Percentiles rank a stretch among this genome's conserved stretches.
phyloP scores from a whole-genome alignment of 176 grass and related monocot genomes.

The Puccinellia tenuiflora region DNA sequence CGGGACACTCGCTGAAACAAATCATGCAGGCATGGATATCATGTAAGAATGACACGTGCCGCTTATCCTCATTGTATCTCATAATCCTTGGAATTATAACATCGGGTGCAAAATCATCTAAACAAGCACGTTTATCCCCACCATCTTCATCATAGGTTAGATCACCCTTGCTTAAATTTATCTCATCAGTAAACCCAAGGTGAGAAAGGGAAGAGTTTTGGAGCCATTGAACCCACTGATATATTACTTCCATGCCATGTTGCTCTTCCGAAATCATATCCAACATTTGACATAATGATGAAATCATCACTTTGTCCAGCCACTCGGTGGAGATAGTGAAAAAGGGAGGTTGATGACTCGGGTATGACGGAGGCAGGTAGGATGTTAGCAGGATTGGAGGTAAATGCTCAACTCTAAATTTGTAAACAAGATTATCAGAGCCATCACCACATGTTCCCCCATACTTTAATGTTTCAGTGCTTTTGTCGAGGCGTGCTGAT shows the following conservation, averaged over 20 bases:
- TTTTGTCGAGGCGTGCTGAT: slow-evolving; percentile 28
- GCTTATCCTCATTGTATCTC: slow-evolving; percentile 41
- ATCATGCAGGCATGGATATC: slow-evolving; percentile 58
- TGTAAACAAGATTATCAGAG: slow-evolving; percentile 43
- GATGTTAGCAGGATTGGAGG: slow-evolving; percentile 50
- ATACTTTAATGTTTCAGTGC: slow-evolving; percentile 26
- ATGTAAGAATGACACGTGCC: slow-evolving; percentile 49
- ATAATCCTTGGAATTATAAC: slow-evolving; percentile 54
- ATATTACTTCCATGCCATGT: slow-evolving; percentile 44
- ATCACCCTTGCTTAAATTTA: slow-evolving; percentile 38
- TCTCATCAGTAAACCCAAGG: slow-evolving; percentile 46
- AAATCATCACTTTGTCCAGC: slow-evolving; percentile 37
- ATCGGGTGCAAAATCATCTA: slow-evolving; percentile 29
- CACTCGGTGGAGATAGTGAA: slow-evolving; percentile 49
- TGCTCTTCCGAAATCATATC: slow-evolving; percentile 52
- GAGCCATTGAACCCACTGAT: slow-evolving; percentile 58
- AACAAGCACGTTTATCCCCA: slow-evolving; percentile 36
- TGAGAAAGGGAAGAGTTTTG: slow-evolving; percentile 49
- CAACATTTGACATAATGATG: slow-evolving; percentile 44
- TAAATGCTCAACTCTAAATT: slow-evolving; percentile 50
- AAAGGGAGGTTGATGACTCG: slow-evolving; percentile 48
- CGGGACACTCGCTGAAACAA: slow-evolving; percentile 52
- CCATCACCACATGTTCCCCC: slow-evolving; percentile 20
- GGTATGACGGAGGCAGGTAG: slow-evolving; percentile 47
- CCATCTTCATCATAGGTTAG: background rate